Percentiles rank a stretch among this genome's conserved stretches.
Conservation (phyloP, 1,139 yeast genomes). For the Geotrichum fermentans region DNA sequence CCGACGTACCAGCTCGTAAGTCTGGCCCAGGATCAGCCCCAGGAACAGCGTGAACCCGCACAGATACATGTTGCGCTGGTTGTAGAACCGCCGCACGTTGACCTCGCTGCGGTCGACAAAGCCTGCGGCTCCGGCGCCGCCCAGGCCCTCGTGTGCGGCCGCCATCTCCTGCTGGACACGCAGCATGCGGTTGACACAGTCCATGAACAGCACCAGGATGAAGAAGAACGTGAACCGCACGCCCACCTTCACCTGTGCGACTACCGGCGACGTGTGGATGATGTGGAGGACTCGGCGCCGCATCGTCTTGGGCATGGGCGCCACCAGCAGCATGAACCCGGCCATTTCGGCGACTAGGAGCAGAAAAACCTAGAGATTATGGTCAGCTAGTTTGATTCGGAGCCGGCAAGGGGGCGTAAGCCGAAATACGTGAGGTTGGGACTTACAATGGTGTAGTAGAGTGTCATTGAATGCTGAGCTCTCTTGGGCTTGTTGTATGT, state of each 20-base stretch:
- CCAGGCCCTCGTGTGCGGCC: slow-evolving; percentile 21
- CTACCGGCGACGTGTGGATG: slow-evolving; percentile 73
- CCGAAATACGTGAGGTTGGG: no score
- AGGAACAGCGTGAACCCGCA: slow-evolving; percentile 93
- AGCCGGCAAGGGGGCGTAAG: not conserved
- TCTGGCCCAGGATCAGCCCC: slow-evolving; percentile 78
- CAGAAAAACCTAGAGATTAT: slow-evolving; percentile 51
- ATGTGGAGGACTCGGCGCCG: slow-evolving; percentile 60
- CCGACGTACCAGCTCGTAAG: slow-evolving; percentile 78
- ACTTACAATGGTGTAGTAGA: slow-evolving; percentile 61
- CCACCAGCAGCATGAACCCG: slow-evolving; percentile 72
- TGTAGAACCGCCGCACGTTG: slow-evolving; percentile 87
- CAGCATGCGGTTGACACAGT: slow-evolving; percentile 79
- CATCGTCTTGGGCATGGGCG: slow-evolving; percentile 75
- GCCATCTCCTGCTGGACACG: slow-evolving; percentile 57
- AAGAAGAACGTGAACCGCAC: slow-evolving; percentile 80
- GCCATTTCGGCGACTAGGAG: slow-evolving; percentile 73
- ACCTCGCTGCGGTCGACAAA: slow-evolving; percentile 62
- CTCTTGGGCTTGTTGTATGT: no score
- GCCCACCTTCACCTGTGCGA: slow-evolving; percentile 68
- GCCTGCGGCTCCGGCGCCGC: slow-evolving; percentile 19
- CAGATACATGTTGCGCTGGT: slow-evolving; percentile 94
- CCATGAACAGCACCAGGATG: slow-evolving; percentile 77
- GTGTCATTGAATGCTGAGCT: slow-evolving; percentile 62
- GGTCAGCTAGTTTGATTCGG: slow-evolving; percentile 1